These are phyloP conservation scores for Cronartium quercuum DNA, from an alignment of 1,284 basidiomycete genomes.

Conservation along the genomic window DNA sequence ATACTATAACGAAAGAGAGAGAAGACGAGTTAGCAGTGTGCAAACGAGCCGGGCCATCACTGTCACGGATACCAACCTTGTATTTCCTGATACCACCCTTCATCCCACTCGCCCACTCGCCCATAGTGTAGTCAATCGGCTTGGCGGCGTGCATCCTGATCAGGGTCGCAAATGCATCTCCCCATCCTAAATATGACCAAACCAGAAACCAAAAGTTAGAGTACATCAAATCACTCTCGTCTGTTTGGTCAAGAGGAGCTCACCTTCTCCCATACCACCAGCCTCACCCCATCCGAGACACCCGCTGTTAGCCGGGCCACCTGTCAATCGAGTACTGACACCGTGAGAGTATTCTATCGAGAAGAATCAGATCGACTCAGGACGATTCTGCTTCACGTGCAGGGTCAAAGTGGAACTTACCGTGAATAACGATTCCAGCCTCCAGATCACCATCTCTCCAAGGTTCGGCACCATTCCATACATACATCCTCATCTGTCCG, in stretches of 20 bases:
- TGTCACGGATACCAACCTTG: slow-evolving; percentile 39
- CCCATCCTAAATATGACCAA: slow-evolving; percentile 60
- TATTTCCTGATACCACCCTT: slow-evolving; percentile 77
- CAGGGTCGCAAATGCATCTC: slow-evolving; percentile 57
- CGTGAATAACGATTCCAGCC: slow-evolving; percentile 47
- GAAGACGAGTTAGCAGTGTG: background rate
- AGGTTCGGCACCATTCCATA: slow-evolving; percentile 82
- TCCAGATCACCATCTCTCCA: slow-evolving; percentile 92
- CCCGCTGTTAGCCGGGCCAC: slow-evolving; percentile 84
- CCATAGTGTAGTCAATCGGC: slow-evolving; percentile 60
- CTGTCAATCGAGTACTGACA: slow-evolving; percentile 83
- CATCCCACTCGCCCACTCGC: slow-evolving; percentile 82
- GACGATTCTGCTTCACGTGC: no score
- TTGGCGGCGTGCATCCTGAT: slow-evolving; percentile 57
- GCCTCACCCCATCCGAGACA: slow-evolving; percentile 92
- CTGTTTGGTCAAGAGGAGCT: background rate
- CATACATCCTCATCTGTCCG: slow-evolving; percentile 91
- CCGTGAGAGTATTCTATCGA: slow-evolving; percentile 62
- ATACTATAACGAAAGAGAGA: slow-evolving; percentile 47
- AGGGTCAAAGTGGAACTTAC: slow-evolving; percentile 29
- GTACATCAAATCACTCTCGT: background rate
- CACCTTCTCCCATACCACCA: slow-evolving; percentile 71
- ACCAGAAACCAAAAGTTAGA: background rate
- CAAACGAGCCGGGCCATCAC: background rate
- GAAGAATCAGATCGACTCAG: no score